A percentile compares a stretch with the other conserved stretches of the same genome.
Conservation (phyloP, 73 alveolate genomes). For the Paramecium pentaurelia region DNA sequence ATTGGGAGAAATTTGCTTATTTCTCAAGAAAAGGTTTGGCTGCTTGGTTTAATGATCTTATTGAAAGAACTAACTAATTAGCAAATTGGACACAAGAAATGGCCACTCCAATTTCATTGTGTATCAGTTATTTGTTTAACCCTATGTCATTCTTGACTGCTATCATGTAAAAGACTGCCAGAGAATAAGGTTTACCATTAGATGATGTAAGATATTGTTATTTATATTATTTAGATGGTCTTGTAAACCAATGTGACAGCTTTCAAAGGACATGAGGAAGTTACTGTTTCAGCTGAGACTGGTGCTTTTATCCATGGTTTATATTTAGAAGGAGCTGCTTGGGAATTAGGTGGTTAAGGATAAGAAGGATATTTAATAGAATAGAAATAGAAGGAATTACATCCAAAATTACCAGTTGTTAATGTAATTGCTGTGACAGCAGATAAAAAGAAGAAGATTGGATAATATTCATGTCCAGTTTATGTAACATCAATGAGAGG, state of each 20-base stretch:
- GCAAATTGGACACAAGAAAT: conserved; percentile 92
- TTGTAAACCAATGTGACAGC: conserved; percentile 75
- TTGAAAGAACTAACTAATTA: conserved; percentile 88
- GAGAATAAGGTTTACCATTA: conserved; percentile 89
- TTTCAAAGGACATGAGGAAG: conserved; percentile 89
- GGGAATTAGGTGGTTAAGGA: conserved; percentile 99
- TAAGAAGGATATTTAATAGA: conserved; percentile 98
- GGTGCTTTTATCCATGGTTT: conserved; percentile 99
- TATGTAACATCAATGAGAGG: conserved; percentile 99
- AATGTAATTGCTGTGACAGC: conserved; percentile 92
- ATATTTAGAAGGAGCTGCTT: conserved; percentile 99
- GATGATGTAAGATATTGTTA: conserved; percentile 81
- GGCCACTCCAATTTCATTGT: conserved; percentile 87
- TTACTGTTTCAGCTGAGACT: conserved; percentile 93
- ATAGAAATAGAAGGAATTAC: conserved; percentile 91
- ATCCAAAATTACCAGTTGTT: conserved; percentile 97
- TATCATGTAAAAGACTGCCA: conserved; percentile 93
- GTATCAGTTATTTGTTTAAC: conserved; percentile 92
- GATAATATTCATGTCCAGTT: conserved; percentile 96
- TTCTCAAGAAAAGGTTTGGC: conserved; percentile 96
- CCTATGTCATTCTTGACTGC: conserved; percentile 99
- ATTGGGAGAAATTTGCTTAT: conserved; percentile 99
- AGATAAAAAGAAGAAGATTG: conserved; percentile 86
- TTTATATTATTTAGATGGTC: conserved; percentile 37
- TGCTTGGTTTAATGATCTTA: conserved; percentile 96